phyloP scores from a whole-genome alignment of 306 rosid genomes.

The Quercus mongolica region DNA sequence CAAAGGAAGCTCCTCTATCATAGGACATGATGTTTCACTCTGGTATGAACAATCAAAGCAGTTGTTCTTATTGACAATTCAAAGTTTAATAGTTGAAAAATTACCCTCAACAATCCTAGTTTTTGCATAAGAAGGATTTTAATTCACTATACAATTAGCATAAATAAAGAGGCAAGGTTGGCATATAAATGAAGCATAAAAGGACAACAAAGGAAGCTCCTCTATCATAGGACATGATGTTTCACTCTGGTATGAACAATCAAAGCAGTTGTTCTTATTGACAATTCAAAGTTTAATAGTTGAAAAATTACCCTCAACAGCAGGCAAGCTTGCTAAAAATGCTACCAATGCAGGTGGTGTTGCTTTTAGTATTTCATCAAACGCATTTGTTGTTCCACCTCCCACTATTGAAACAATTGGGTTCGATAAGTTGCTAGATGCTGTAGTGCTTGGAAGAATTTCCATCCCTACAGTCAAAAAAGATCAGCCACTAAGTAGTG shows the following conservation, averaged over 20 bases:
- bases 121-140: no score
- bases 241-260: conserved; percentile 1
- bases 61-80: not conserved
- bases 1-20: not conserved
- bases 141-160: no score
- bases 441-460: conserved; percentile 22
- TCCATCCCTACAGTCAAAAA: conserved; percentile 28
- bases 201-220: not conserved
- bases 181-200: not conserved
- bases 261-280: not conserved
- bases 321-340: conserved; percentile 85
- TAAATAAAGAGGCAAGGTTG: not conserved
- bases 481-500: not conserved
- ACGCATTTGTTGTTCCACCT: conserved; percentile 58
- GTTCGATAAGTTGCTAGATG: conserved; percentile 31
- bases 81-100: not conserved
- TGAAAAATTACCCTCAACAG: conserved; percentile 67
- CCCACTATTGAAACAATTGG: conserved; percentile 32
- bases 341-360: conserved; percentile 82
- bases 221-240: not conserved
- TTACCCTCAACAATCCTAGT: conserved; percentile 60
- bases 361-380: conserved; percentile 80
- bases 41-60: conserved; percentile 2
- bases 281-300: not conserved
- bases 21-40: not conserved